These are phyloP conservation scores for Pinus tabuliformis DNA, from an alignment of 75 land plant genomes.

Conservation along the genomic window DNA sequence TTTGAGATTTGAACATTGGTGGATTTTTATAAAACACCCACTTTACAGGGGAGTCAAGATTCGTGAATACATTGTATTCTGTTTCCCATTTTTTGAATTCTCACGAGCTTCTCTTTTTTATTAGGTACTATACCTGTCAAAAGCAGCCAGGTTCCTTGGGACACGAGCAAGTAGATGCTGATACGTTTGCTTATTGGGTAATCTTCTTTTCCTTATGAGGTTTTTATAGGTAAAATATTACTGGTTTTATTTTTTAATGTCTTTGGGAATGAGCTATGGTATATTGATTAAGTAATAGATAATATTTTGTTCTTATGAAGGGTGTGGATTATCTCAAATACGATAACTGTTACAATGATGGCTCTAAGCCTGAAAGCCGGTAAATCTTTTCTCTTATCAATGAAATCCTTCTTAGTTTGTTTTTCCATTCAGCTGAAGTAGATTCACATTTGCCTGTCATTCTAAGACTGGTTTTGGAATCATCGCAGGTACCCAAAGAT, in stretches of 20 bases:
- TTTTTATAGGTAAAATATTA: too few relatives aligned
- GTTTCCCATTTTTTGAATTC: too few relatives aligned
- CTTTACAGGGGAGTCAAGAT: too few relatives aligned
- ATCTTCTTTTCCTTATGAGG: background rate
- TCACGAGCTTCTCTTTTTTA: background rate
- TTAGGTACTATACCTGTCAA: constrained; percentile 55
- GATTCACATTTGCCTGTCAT: background rate
- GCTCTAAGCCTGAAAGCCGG: constrained; percentile 52
- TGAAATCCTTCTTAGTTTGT: background rate
- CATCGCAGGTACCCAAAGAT: constrained; percentile 63
- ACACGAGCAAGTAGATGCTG: constrained; percentile 76
- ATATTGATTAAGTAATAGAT: background rate
- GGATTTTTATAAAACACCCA: too few relatives aligned
- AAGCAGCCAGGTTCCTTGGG: constrained; percentile 89
- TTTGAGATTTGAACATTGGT: too few relatives aligned
- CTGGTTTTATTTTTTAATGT: too few relatives aligned
- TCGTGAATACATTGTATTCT: too few relatives aligned
- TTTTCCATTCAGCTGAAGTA: background rate
- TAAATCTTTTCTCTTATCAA: constrained; percentile 8
- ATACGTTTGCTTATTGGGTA: constrained; percentile 89
- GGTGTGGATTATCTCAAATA: constrained; percentile 93
- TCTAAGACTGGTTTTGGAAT: background rate
- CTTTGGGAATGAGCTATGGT: too few relatives aligned
- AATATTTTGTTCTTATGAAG: constrained; percentile 21
- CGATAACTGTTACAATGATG: constrained; percentile 75